Percentiles rank a stretch among this genome's conserved stretches.
These are phyloP conservation scores for Suhomyces maxii DNA, from an alignment of 1,139 yeast species.

Conservation along the genomic window DNA sequence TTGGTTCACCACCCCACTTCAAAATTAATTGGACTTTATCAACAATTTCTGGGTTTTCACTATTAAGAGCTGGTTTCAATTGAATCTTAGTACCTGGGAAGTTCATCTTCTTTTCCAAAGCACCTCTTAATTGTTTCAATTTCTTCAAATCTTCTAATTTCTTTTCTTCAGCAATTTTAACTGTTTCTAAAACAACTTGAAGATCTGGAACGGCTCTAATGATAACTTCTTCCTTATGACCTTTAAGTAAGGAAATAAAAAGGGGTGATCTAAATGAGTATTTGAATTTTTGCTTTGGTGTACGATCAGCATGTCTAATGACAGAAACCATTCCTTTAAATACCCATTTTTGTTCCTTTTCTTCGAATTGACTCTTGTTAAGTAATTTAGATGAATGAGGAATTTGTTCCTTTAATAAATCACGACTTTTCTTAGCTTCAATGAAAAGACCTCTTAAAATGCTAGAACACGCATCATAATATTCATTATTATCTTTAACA, in stretches of 20 bases:
- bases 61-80: slow-evolving; percentile 79
- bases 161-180: slow-evolving; percentile 75
- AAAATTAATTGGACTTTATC: slow-evolving; percentile 94
- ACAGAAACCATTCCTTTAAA: slow-evolving; percentile 91
- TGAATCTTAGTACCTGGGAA: slow-evolving; percentile 98
- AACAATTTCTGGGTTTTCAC: slow-evolving; percentile 61
- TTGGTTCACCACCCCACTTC: slow-evolving; percentile 99
- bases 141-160: slow-evolving; percentile 79
- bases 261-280: slow-evolving; percentile 88
- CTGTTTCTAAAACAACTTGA: slow-evolving; percentile 81
- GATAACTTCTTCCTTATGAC: slow-evolving; percentile 94
- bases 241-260: slow-evolving; percentile 84
- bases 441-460: slow-evolving; percentile 75
- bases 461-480: slow-evolving; percentile 81
- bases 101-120: slow-evolving; percentile 83
- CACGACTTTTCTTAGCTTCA: slow-evolving; percentile 51
- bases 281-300: slow-evolving; percentile 98
- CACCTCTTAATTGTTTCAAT: slow-evolving; percentile 70
- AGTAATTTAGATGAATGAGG: slow-evolving; percentile 40
- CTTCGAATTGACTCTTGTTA: slow-evolving; percentile 55
- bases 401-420: slow-evolving; percentile 39
- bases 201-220: slow-evolving; percentile 87
- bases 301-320: slow-evolving; percentile 96
- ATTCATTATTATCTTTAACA: slow-evolving; percentile 86
- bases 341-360: slow-evolving; percentile 94